These are phyloP conservation scores for Talinum fruticosum DNA, from an alignment of 148 eudicot genomes.

Conservation along the genomic window DNA sequence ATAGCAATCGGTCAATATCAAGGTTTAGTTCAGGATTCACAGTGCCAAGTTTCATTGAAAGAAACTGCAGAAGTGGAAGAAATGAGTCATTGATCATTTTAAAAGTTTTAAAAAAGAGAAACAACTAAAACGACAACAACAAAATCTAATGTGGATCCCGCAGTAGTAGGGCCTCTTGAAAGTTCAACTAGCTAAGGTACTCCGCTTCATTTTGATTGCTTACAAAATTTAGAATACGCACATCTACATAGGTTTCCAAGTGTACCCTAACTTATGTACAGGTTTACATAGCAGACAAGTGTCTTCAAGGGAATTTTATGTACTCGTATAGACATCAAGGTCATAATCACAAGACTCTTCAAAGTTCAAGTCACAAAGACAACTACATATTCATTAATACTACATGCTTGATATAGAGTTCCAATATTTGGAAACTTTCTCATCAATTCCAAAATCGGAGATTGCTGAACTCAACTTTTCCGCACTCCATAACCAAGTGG, in stretches of 20 bases:
- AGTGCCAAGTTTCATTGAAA: slow-evolving; percentile 92
- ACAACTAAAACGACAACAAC: background rate
- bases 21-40: slow-evolving; percentile 82
- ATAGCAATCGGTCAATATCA: no score
- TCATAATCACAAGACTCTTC: background rate
- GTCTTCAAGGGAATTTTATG: no score
- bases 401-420: no score
- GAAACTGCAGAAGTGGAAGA: slow-evolving; percentile 60
- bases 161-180: no score
- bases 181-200: background rate
- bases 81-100: background rate
- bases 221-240: background rate
- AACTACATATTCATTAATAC: no score
- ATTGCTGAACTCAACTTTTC: no score
- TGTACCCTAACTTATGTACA: no score
- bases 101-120: background rate
- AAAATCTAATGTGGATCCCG: background rate
- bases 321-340: background rate
- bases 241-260: no score
- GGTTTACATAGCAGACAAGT: no score
- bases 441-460: no score
- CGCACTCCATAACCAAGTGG: background rate
- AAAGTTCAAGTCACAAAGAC: background rate
- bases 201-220: background rate
- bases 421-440: no score